A percentile compares a stretch with the other conserved stretches of the same genome.
Evolutionary conservation across 208 protist species (phyloP).

Genomic region (Naegleria fowleri): DNA sequence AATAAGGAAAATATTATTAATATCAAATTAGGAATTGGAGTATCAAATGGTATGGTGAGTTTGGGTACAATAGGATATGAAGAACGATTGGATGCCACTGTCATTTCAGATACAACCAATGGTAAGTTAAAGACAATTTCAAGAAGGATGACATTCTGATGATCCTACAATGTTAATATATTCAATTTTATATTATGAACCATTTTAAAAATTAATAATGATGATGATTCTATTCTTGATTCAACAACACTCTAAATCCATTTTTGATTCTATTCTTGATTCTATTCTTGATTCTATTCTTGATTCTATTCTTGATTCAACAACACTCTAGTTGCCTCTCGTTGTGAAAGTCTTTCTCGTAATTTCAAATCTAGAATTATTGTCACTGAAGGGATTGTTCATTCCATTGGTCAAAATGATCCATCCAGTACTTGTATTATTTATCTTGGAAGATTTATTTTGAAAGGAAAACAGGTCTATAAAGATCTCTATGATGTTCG

Average conservation of each 20-base stretch:
- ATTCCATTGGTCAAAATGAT: background rate
- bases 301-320: too few relatives aligned
- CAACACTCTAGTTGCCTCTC: too few relatives aligned
- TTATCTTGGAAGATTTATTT: background rate
- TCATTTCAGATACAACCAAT: slow-evolving; percentile 37
- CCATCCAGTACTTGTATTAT: background rate
- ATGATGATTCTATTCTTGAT: too few relatives aligned
- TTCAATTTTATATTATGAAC: too few relatives aligned
- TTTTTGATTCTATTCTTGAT: too few relatives aligned
- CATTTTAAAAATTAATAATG: too few relatives aligned
- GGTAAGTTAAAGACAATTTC: too few relatives aligned
- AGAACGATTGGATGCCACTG: slow-evolving; percentile 34
- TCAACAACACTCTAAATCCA: too few relatives aligned
- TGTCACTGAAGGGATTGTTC: background rate
- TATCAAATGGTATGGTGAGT: background rate
- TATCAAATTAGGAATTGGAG: slow-evolving; percentile 7
- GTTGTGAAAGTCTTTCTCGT: background rate
- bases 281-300: too few relatives aligned
- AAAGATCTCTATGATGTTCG: too few relatives aligned
- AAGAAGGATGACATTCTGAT: too few relatives aligned
- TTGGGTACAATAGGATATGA: slow-evolving; percentile 34
- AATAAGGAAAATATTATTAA: background rate
- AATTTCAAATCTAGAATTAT: background rate
- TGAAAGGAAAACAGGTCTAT: background rate
- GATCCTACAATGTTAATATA: too few relatives aligned